Conservation (phyloP, 129 eudicot species). For the Centella asiatica region DNA sequence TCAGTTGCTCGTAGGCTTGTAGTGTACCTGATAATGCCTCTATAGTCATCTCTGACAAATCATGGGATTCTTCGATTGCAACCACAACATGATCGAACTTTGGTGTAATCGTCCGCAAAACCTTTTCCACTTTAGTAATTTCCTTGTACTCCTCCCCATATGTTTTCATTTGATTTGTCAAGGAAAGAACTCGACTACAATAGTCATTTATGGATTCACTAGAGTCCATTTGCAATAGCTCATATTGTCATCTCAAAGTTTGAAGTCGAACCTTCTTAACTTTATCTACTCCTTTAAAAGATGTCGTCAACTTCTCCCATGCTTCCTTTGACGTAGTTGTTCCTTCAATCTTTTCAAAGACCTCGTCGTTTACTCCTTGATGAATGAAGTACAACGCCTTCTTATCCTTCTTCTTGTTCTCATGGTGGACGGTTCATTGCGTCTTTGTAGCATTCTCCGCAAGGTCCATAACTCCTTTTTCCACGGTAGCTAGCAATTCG, state of each 20-base stretch:
- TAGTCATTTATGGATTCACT: background rate
- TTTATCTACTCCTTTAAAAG: background rate
- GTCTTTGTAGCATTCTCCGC: background rate
- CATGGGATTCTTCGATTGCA: background rate
- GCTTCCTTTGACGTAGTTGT: background rate
- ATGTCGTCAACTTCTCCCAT: background rate
- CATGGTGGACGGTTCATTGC: background rate
- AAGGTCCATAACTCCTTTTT: background rate
- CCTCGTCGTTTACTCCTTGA: background rate
- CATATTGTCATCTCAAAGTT: background rate
- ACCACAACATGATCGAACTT: conserved; percentile 4
- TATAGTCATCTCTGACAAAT: background rate
- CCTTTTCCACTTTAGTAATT: background rate
- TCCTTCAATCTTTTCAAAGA: background rate
- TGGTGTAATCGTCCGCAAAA: background rate
- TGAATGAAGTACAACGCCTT: background rate
- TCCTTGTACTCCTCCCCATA: background rate
- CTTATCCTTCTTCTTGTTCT: background rate
- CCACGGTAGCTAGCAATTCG: conserved; percentile 1
- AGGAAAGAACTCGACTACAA: background rate
- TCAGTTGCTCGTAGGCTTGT: background rate
- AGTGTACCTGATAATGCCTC: background rate
- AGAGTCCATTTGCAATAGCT: background rate
- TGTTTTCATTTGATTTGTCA: conserved; percentile 1
- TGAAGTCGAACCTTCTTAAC: conserved; percentile 3